These are phyloP conservation scores for Saturnispora mendoncae DNA, from an alignment of 805 yeast genomes.

Conservation along the genomic window DNA sequence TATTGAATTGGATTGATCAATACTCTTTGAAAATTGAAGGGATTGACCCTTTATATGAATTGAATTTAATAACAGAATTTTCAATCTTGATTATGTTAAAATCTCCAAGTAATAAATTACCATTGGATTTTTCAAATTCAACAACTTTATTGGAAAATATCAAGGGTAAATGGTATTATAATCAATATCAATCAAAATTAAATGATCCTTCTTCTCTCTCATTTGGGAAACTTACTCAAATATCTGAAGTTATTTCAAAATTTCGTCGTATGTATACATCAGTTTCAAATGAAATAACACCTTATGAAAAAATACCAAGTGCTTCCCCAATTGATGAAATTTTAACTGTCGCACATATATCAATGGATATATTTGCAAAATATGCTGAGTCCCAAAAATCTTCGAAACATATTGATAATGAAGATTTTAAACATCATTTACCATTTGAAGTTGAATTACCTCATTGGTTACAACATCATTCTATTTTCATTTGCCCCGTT, in stretches of 20 bases:
- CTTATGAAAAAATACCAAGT: conserved; percentile 20
- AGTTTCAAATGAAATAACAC: background rate
- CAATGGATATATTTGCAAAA: conserved; percentile 42
- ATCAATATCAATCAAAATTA: too few species aligned
- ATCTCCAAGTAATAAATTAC: too few species aligned
- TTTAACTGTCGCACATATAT: conserved; percentile 18
- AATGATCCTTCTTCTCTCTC: too few species aligned
- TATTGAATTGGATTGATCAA: conserved; percentile 1
- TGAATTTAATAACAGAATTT: background rate
- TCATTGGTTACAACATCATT: conserved; percentile 11
- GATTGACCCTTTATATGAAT: conserved; percentile 3
- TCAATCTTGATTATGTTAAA: too few species aligned
- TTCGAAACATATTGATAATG: conserved; percentile 13
- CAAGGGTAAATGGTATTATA: too few species aligned
- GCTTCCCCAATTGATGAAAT: conserved; percentile 1
- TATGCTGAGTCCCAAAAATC: conserved; percentile 38
- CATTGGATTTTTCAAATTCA: too few species aligned
- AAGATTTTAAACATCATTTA: conserved; percentile 37
- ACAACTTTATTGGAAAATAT: too few species aligned
- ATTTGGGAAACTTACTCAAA: background rate
- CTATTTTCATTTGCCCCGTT: conserved; percentile 63
- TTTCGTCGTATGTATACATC: background rate
- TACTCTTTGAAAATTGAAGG: background rate
- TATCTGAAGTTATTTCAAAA: background rate
- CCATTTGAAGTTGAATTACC: conserved; percentile 15